phyloP scores from a whole-genome alignment of 768 basidiomycete species.

The Xerocomus potaroensis region DNA sequence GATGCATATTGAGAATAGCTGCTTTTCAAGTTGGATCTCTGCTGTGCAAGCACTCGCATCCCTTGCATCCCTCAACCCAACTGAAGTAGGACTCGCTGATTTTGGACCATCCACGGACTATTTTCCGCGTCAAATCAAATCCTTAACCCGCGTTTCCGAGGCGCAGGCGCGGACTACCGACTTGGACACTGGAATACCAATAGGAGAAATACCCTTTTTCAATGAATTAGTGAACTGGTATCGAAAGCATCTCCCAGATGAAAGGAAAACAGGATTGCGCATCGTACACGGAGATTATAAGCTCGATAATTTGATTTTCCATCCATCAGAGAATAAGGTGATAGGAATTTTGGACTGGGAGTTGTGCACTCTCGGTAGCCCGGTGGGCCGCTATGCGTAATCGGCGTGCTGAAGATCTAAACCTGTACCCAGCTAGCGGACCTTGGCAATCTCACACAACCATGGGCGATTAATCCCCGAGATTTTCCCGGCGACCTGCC shows the following conservation, averaged over 20 bases:
- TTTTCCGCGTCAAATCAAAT: slow-evolving; percentile 92
- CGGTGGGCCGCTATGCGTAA: slow-evolving; percentile 47
- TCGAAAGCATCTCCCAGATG: slow-evolving; percentile 66
- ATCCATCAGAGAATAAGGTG: slow-evolving; percentile 84
- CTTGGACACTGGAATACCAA: slow-evolving; percentile 52
- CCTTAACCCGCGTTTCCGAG: slow-evolving; percentile 75
- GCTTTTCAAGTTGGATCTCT: slow-evolving; percentile 62
- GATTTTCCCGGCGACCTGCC: slow-evolving; percentile 31
- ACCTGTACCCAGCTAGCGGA: slow-evolving; percentile 64
- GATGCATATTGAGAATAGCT: background rate
- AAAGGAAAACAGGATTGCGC: slow-evolving; percentile 67
- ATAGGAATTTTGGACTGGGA: slow-evolving; percentile 99
- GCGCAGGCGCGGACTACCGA: slow-evolving; percentile 71
- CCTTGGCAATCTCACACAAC: slow-evolving; percentile 83
- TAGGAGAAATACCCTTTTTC: slow-evolving; percentile 74
- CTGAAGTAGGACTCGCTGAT: slow-evolving; percentile 57
- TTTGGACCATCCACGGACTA: slow-evolving; percentile 78
- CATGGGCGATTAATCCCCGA: slow-evolving; percentile 61
- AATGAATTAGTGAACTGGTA: slow-evolving; percentile 77
- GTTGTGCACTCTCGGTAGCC: slow-evolving; percentile 89
- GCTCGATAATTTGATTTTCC: slow-evolving; percentile 95
- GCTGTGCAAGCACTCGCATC: slow-evolving; percentile 67
- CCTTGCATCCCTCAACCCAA: slow-evolving; percentile 61
- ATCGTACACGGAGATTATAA: slow-evolving; percentile 98
- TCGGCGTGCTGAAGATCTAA: background rate